Base-by-base conservation (phyloP, 2,329 filamentous ascomycete species). In the Colletotrichum sp. region DNA sequence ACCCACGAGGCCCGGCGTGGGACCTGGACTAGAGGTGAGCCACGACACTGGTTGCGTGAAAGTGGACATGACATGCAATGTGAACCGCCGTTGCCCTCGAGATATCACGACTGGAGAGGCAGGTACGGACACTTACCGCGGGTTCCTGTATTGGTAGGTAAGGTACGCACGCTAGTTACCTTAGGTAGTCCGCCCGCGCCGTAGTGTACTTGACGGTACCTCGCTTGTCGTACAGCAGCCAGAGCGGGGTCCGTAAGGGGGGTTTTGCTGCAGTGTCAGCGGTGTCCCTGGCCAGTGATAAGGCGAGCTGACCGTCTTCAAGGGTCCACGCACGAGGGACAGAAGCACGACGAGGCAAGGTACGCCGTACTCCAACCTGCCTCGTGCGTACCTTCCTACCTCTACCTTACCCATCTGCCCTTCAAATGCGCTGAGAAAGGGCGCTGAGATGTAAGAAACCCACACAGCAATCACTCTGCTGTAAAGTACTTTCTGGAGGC, bases 271-370 rank as follows among this genome's bases (percentile, higher is more conserved):
- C 59, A 63, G 57, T 61, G 69, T 73, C 57, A 64, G 34, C 57
- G 49, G 49, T 52, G 57, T 52, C 64, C 74, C 70, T 76, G 64
- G 59, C 70, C 74, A 59, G 65, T 76, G 59, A 74, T 61, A 74
- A 36, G 65, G 74, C 64, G 22, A 39, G 59, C 34, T 64, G 19
- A 25, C 52, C 29, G 29, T 76, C 64, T 69, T 74, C 74, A 76
- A 76, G 74, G 74, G 74, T 76, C 74, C 74, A 74, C 59, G 74
- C 65, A 73, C 57, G 71, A 70, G 64, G 71, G 32, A 30, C 11
- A 71, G 32, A 66, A 64, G 70, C 39, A 57, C 68, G 70, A 36
- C 65, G 39, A 66, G 70, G 74, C 32, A 57, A 73, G 73, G 49
- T 61, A 69, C 59, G 70, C 39, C 32, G 70, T 73, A 73, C 64